phyloP scores from a whole-genome alignment of 495 filamentous ascomycete species.

The Penicillium subrubescens region DNA sequence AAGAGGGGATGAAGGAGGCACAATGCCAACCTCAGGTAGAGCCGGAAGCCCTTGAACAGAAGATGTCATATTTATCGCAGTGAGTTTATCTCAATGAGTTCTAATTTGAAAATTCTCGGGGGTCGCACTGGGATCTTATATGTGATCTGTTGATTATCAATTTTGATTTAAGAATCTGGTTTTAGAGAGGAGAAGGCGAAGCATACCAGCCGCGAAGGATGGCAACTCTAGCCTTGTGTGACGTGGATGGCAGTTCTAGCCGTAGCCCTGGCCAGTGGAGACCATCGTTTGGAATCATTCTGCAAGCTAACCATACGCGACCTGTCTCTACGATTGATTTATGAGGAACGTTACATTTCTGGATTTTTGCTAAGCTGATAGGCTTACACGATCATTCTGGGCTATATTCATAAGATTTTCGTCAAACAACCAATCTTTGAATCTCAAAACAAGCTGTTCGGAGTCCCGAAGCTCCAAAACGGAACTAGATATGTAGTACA shows the following conservation, averaged over 20 bases:
- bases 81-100: neutral
- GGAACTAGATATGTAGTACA: neutral
- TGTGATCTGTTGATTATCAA: neutral
- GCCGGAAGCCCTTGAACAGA: neutral
- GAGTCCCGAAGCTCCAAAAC: neutral
- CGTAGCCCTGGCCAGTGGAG: neutral
- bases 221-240: neutral
- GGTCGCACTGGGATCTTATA: neutral
- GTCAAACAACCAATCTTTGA: too few relatives aligned
- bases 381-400: neutral
- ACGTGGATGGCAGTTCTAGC: neutral
- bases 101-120: neutral
- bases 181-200: neutral
- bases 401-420: neutral
- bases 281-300: neutral
- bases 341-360: neutral
- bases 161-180: neutral
- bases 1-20: neutral
- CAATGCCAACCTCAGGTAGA: neutral
- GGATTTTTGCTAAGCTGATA: neutral
- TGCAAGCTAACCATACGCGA: neutral
- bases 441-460: too few relatives aligned
- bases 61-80: neutral
- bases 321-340: neutral
- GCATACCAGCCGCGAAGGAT: neutral